These are phyloP conservation scores for Cafeteria roenbergensis DNA, from an alignment of 108 stramenopile species.

Conservation along the genomic window DNA sequence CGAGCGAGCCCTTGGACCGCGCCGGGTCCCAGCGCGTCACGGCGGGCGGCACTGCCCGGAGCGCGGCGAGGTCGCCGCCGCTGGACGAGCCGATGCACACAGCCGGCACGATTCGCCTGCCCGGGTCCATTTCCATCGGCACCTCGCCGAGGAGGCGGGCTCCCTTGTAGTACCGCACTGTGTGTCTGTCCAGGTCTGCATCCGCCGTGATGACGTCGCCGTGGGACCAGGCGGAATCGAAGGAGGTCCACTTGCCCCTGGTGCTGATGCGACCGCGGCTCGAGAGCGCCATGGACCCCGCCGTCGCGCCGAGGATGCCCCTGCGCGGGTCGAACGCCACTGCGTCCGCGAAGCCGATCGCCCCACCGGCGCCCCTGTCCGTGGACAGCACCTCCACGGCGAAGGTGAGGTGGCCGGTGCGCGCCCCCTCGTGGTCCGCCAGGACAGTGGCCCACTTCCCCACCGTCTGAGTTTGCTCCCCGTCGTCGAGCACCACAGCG, in stretches of 20 bases:
- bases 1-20: no score
- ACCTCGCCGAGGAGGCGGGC: background rate
- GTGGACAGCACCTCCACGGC: background rate
- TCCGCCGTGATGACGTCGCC: constrained; percentile 10
- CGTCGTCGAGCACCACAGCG: no score
- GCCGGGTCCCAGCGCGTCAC: background rate
- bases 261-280: background rate
- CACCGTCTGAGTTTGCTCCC: no score
- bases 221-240: no score
- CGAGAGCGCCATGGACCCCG: background rate
- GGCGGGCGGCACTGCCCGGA: background rate
- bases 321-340: background rate
- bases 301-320: constrained; percentile 1
- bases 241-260: background rate
- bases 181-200: background rate
- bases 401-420: background rate
- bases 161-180: background rate
- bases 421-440: background rate
- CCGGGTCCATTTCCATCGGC: no score
- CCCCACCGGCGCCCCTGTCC: background rate
- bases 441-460: constrained; percentile 4
- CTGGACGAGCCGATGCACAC: background rate
- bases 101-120: background rate
- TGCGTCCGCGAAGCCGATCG: constrained; percentile 2
- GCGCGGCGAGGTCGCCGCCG: background rate